phyloP scores from a whole-genome alignment of 306 rosid species.

The Arachis hypogaea region DNA sequence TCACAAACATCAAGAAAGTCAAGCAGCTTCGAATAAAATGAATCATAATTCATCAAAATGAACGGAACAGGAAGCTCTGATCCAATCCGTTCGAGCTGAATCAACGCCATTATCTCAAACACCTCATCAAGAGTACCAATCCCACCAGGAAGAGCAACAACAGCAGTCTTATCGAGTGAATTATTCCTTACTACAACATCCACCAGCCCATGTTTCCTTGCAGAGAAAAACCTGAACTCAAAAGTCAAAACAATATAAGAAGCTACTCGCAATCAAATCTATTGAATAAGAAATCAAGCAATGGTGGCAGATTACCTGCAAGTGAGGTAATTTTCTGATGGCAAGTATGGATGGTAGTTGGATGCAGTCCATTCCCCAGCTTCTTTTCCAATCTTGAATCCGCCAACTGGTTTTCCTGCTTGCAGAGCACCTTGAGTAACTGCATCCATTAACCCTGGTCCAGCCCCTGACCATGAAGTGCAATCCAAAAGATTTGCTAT shows the following conservation, averaged over 20 bases:
- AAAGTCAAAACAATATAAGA: slow-evolving; percentile 31
- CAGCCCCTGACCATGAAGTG: slow-evolving; percentile 91
- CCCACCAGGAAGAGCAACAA: slow-evolving; percentile 90
- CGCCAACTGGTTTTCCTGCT: slow-evolving; percentile 82
- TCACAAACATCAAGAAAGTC: slow-evolving; percentile 71
- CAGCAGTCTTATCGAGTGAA: slow-evolving; percentile 68
- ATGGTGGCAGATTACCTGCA: slow-evolving; percentile 62
- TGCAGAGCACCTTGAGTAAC: slow-evolving; percentile 79
- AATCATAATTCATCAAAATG: slow-evolving; percentile 85
- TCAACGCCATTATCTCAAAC: slow-evolving; percentile 75
- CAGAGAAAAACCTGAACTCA: slow-evolving; percentile 84
- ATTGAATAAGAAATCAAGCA: slow-evolving; percentile 22
- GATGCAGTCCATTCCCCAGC: slow-evolving; percentile 87
- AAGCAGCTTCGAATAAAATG: slow-evolving; percentile 75
- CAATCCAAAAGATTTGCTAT: slow-evolving; percentile 80
- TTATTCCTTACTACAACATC: slow-evolving; percentile 79
- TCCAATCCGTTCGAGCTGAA: slow-evolving; percentile 87
- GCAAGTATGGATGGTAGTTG: slow-evolving; percentile 73
- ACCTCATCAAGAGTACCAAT: slow-evolving; percentile 89
- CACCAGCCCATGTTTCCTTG: slow-evolving; percentile 94
- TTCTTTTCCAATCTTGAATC: slow-evolving; percentile 87
- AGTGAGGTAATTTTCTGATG: slow-evolving; percentile 75
- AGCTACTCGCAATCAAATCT: not conserved
- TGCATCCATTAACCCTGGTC: slow-evolving; percentile 97
- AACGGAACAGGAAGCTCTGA: slow-evolving; percentile 77